Evolutionary conservation across 1,284 basidiomycete species (phyloP).

Genomic region (Mycena citricolor): DNA sequence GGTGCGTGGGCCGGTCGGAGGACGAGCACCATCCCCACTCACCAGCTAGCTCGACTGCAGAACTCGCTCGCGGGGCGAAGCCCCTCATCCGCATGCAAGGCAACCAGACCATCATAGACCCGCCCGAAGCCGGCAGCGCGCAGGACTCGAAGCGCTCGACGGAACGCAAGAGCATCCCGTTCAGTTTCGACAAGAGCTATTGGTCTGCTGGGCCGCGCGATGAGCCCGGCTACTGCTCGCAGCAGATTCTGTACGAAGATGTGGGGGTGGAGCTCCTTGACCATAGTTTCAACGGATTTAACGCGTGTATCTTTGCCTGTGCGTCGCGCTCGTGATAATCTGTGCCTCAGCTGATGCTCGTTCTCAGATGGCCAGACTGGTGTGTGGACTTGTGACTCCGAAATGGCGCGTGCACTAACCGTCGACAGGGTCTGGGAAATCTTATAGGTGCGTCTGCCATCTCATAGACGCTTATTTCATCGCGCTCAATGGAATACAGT

Average conservation of each 20-base stretch:
- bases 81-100: slow-evolving; percentile 91
- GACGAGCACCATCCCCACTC: slow-evolving; percentile 4
- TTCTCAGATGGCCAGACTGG: slow-evolving; percentile 81
- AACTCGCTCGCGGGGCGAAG: slow-evolving; percentile 89
- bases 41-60: slow-evolving; percentile 41
- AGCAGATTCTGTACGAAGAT: slow-evolving; percentile 93
- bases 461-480: slow-evolving; percentile 23
- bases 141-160: slow-evolving; percentile 75
- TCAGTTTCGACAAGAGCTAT: slow-evolving; percentile 95
- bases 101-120: slow-evolving; percentile 87
- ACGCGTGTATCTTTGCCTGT: slow-evolving; percentile 98
- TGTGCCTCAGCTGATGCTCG: slow-evolving; percentile 4
- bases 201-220: slow-evolving; percentile 90
- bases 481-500: slow-evolving; percentile 42
- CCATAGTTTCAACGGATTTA: slow-evolving; percentile 95
- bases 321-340: slow-evolving; percentile 40
- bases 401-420: slow-evolving; percentile 19
- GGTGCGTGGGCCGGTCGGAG: slow-evolving; percentile 52
- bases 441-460: slow-evolving; percentile 68
- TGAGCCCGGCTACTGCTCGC: slow-evolving; percentile 87
- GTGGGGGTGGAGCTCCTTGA: slow-evolving; percentile 92
- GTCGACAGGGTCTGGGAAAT: slow-evolving; percentile 79
- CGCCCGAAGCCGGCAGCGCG: slow-evolving; percentile 74
- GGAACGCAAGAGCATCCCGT: slow-evolving; percentile 85
- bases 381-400: slow-evolving; percentile 31